Evolutionary conservation across 2,329 filamentous ascomycete species (phyloP), one percentile per base, ranked within the genome.

Genomic region (Neurospora crassa): DNA sequence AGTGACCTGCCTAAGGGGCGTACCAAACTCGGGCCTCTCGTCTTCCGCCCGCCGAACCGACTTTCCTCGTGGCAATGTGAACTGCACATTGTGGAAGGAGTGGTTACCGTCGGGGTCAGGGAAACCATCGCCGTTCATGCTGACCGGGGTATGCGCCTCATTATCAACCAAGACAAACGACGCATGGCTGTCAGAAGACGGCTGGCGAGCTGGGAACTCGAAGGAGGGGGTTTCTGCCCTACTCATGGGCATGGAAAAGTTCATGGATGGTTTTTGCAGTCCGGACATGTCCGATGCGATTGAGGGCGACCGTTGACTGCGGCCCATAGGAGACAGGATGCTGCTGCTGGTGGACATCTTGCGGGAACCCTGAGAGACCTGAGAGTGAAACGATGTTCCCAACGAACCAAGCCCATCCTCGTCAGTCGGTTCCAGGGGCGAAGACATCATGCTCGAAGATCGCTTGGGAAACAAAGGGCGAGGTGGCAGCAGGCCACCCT

Each of bases 221-320:
- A 86, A 82, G 67, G 77, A 82, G 18, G 88, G 88, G 14, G 87
- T 89, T 73, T 89, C 89, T 72, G 89, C 87, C 78, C 91, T 87
- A 80, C 95, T 97, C 73, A 97, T 82, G 0, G 96, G 96, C 63
- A 96, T 88, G 0, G 96, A 98, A 80, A 98, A 98, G 81, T 99
- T 98, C 82, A 96, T 95, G 0, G 92, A 89, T 0, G 93, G 92
- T 18, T 91, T 88, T 14, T 90, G 89, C 43, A 94, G 78, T 67
- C 86, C 86, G 1, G 94, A 97, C 69, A 88, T 88, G 73, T 97
- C 93, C 1, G 95, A 98, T 73, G 90, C 90, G 45, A 93, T 86
- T 0, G 96, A 98, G 1, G 94, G 93, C 0, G 94, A 97, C 77
- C 94, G 88, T 72, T 89, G 88, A 76, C 53, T 90, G 87, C 40